Conservation (phyloP, 2,329 filamentous ascomycete genomes). For the Metarhizium robertsii region DNA sequence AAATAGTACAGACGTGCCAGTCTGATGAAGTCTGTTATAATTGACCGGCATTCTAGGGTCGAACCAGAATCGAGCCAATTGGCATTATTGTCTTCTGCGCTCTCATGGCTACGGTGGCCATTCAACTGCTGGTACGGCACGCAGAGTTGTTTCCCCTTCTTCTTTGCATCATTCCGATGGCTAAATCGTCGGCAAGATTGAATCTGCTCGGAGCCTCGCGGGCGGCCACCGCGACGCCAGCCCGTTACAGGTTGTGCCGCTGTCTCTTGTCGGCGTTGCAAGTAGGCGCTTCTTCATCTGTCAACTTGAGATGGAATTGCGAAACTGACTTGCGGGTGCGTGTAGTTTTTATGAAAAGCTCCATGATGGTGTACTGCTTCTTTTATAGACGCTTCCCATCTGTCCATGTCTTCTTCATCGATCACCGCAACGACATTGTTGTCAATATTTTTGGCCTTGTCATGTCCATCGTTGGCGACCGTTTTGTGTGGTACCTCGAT, state of each 20-base stretch:
- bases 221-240: constrained; percentile 31
- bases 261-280: constrained; percentile 44
- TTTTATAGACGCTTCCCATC: constrained; percentile 42
- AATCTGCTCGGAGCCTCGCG: constrained; percentile 44
- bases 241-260: constrained; percentile 41
- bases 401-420: constrained; percentile 47
- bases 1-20: constrained; percentile 13
- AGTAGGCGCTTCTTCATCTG: constrained; percentile 27
- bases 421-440: constrained; percentile 47
- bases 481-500: constrained; percentile 50
- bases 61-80: constrained; percentile 53
- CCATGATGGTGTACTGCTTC: constrained; percentile 45
- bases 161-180: too few relatives aligned
- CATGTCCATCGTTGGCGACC: constrained; percentile 45
- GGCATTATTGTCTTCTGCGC: constrained; percentile 58
- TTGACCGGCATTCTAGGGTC: constrained; percentile 23
- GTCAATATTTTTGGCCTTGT: constrained; percentile 46
- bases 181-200: constrained; percentile 25
- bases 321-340: not conserved
- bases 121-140: constrained; percentile 42
- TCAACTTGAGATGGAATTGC: not conserved
- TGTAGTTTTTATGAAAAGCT: constrained; percentile 31
- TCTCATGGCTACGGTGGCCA: constrained; percentile 56
- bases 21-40: not conserved
- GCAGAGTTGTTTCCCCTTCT: too few relatives aligned